Base-by-base conservation (phyloP, 139 green algal species). In the Chlorella sp. region DNA sequence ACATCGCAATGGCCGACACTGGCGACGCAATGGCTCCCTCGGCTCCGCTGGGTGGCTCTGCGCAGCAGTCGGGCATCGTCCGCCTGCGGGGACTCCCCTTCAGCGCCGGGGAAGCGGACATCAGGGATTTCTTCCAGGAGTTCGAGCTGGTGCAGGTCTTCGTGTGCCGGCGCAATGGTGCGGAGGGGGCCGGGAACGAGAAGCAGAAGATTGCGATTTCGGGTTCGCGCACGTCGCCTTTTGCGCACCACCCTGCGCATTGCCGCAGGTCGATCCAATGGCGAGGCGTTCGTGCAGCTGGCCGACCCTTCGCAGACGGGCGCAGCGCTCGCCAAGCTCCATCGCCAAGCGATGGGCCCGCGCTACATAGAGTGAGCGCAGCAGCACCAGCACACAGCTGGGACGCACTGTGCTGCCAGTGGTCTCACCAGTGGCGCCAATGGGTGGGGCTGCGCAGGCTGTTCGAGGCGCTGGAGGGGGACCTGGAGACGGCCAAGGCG, bases 281-380 rank as follows among this genome's bases (percentile, higher is more conserved):
- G 77, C 27, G 77, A 82, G 49, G 77, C 71, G 10, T 82, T 74
- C 49, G 77, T 82, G 29, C 72, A 78, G 67, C 86, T 97, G 4
- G 72, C 66, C 0, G 78, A 62, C 1, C 29, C 71, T 4, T 77
- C 82, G 51, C 71, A 86, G 1, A 88, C 91, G 0, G 75, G 63
- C 0, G 66, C 74, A 0, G 89, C 89, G 0, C 74, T 94, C 0
- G 35, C 83, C 29, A 72, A 79, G 42, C 82, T 87, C 32, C 87
- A 97, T 70, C 82, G 86, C 5, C 74, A 89, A 50, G 74, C 90
- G 65, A 86, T 97, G 68, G 89, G 87, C 20, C 79, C 80, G 51
- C 79, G 92, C 61, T 97, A 97, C 79, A 91, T 97, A 36, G 92
- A 97, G 88, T 92, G 62, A 79, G 86, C 63, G 23, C 2, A 5